Conservation (phyloP, 1,139 yeast genomes). For the Diutina siamensis region DNA sequence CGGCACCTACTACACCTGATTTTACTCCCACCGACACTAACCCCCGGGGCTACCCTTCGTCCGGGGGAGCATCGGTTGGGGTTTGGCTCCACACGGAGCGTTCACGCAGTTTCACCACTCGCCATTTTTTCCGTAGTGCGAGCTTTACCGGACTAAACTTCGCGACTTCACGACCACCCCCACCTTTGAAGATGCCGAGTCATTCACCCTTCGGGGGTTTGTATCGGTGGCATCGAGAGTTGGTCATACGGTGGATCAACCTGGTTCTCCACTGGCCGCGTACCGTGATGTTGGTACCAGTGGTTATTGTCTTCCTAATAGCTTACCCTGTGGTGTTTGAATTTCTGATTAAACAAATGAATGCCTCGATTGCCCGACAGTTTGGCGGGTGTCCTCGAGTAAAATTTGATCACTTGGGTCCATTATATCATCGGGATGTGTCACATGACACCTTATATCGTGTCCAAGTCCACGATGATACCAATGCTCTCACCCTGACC, state of each 20-base stretch:
- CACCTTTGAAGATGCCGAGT: background rate
- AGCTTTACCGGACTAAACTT: background rate
- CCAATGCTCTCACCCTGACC: background rate
- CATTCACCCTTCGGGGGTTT: background rate
- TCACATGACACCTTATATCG: background rate
- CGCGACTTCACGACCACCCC: background rate
- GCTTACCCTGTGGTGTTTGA: conserved; percentile 18
- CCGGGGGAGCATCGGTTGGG: no score
- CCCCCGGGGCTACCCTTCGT: no score
- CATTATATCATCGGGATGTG: background rate
- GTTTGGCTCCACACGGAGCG: no score
- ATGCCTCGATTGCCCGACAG: background rate
- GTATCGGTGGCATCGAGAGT: conserved; percentile 1
- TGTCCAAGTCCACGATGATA: background rate
- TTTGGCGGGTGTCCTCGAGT: background rate
- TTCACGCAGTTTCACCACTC: no score
- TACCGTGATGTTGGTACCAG: conserved; percentile 14
- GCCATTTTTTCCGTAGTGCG: background rate
- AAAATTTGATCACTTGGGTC: background rate
- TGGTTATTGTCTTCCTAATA: conserved; percentile 13
- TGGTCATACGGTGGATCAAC: conserved; percentile 4
- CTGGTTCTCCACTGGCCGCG: background rate
- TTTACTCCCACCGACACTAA: no score
- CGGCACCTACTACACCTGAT: no score
- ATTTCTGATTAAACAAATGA: conserved; percentile 2